phyloP scores from a whole-genome alignment of 2,329 filamentous ascomycete species.

The Lecanicillium sp. region DNA sequence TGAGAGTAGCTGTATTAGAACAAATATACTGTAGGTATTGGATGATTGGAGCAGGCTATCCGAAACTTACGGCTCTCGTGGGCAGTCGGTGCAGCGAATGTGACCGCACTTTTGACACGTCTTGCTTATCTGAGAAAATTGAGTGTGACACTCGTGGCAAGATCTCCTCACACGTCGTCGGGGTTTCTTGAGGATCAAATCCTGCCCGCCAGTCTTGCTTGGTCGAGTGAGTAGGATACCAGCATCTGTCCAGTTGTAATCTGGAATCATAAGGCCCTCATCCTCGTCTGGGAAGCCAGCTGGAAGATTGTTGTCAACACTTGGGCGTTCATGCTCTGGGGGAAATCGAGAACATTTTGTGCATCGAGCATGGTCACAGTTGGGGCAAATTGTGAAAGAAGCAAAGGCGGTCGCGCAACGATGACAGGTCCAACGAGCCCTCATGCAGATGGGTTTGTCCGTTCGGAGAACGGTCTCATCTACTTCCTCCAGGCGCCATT shows the following conservation, averaged over 20 bases:
- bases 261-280: conserved; percentile 44
- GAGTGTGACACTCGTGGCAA: conserved; percentile 65
- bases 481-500: conserved; percentile 40
- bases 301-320: too few relatives aligned
- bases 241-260: conserved; percentile 38
- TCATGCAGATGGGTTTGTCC: conserved; percentile 71
- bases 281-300: conserved; percentile 43
- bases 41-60: neutral
- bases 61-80: conserved; percentile 64
- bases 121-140: conserved; percentile 54
- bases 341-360: conserved; percentile 72
- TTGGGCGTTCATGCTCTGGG: conserved; percentile 46
- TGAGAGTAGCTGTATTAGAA: conserved; percentile 19
- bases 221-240: conserved; percentile 53
- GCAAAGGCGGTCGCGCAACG: conserved; percentile 70
- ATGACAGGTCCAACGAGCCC: conserved; percentile 74
- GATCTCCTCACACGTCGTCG: conserved; percentile 66
- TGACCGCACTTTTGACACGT: conserved; percentile 64
- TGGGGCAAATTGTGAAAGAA: conserved; percentile 61
- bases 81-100: conserved; percentile 70
- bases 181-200: conserved; percentile 63
- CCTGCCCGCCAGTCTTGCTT: conserved; percentile 58
- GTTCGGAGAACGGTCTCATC: conserved; percentile 54
- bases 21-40: neutral
- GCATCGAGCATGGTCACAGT: conserved; percentile 75